Base-by-base conservation (phyloP, 2,329 filamentous ascomycete species). In the Diaporthe eres region DNA sequence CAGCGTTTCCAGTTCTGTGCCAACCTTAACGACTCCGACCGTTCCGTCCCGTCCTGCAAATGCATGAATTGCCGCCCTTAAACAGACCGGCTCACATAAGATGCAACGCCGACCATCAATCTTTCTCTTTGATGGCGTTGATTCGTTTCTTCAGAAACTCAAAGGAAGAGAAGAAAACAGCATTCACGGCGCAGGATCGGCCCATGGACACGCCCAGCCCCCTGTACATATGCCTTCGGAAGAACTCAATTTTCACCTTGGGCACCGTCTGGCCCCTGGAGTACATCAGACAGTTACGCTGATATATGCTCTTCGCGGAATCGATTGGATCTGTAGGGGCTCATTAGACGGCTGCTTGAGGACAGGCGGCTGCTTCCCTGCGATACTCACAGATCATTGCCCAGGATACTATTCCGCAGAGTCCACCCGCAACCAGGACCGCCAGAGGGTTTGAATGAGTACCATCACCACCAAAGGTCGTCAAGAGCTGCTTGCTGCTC, bases 141-240 rank as follows among this genome's bases (percentile, higher is more conserved):
- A 92, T 91, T 78, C 88, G 87, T 82, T 92, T 93, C 86, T 97
- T 97, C 80, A 94, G 90, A 80, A 95, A 92, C 85, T 97, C 95
- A 82, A 97, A 97, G 53, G 92, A 93, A 58, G 94, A 95, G 86
- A 97, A 97, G 88, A 97, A 97, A 80, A 97, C 94, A 79, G 94
- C 94, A 82, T 97, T 97, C 79, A 97, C 92, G 71, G 95, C 88
- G 80, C 94, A 95, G 17, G 94, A 96, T 74, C 95, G 92, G 78
- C 91, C 90, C 92, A 97, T 96, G 51, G 94, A 96, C 37, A 97
- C 94, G 31, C 92, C 94, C 4, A 97, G 88, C 42, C 94, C 95
- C 79, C 94, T 92, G 84, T 97, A 97, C 91, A 95, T 95, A 77
- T 93, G 90, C 72, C 88, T 88, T 80, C 93, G 91, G 84, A 95